Evolutionary conservation across 192 early-diverging fungal species (phyloP), one percentile per base, ranked within the genome.

Genomic region (Phlyctochytrium bullatum): DNA sequence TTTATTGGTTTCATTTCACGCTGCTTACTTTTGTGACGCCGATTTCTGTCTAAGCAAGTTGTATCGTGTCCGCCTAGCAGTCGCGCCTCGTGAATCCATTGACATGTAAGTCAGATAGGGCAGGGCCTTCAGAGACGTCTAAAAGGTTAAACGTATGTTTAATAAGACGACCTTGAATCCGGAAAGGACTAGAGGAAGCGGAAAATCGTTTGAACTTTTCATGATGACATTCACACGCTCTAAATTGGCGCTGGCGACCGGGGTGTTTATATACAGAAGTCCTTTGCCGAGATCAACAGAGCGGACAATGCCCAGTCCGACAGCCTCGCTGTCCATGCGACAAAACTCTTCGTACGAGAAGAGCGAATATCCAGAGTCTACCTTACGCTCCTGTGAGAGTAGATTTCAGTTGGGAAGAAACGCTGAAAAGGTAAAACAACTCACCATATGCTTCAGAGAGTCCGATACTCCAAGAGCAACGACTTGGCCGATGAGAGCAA

Each of bases 401-500:
- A n/a, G n/a, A n/a, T n/a, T n/a, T n/a, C n/a, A n/a, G n/a, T n/a
- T n/a, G n/a, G n/a, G n/a, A n/a, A n/a, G n/a, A n/a, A n/a, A n/a
- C n/a, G n/a, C n/a, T n/a, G n/a, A n/a, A n/a, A n/a, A n/a, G n/a
- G n/a, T n/a, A n/a, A n/a, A n/a, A n/a, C n/a, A n/a, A n/a, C n/a
- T n/a, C n/a, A n/a, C n/a, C n/a, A n/a, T n/a, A n/a, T n/a, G n/a
- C n/a, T n/a, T n/a, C n/a, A n/a, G n/a, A n/a, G n/a, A n/a, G n/a
- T 3, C 68, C 68, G 23, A 81, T 60, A 65, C 76, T 47, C 40
- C 82, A 2, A 97, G 75, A 0, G 83, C 94, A 0, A 97, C 93
- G 2, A 97, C 36, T 30, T 81, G 82, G 1, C 92, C 95, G 74
- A 96, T 98, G 25, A 97, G 77, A 0, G 91, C 89, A 64, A 89